Evolutionary conservation across 2,329 filamentous ascomycete genomes (phyloP).

Genomic region (Pochonia chlamydosporia): DNA sequence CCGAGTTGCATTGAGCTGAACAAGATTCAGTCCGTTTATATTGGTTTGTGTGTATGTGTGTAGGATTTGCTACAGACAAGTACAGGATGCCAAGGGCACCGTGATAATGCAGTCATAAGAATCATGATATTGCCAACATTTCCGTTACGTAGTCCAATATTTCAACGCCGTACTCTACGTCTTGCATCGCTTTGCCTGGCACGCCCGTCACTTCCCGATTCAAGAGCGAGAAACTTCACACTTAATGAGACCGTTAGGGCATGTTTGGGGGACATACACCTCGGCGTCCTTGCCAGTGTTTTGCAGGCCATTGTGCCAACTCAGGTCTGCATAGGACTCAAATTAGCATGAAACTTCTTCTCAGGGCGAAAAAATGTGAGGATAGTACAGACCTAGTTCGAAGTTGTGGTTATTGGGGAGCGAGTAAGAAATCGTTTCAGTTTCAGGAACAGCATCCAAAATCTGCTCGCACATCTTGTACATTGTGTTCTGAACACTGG

Average conservation of each 20-base stretch:
- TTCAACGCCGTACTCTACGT: background rate
- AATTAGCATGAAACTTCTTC: background rate
- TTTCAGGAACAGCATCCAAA: conserved; percentile 64
- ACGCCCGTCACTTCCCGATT: conserved; percentile 2
- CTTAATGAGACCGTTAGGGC: conserved; percentile 92
- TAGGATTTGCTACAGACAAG: background rate
- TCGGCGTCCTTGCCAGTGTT: conserved; percentile 95
- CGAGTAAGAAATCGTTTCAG: conserved; percentile 70
- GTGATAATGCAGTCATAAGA: background rate
- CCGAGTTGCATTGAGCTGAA: too few species aligned
- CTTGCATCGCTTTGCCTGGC: background rate
- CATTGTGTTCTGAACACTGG: conserved; percentile 96
- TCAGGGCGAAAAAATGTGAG: background rate
- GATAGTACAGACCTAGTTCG: conserved; percentile 58
- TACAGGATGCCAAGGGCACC: background rate
- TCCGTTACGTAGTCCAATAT: background rate
- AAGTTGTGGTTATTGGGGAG: conserved; percentile 99
- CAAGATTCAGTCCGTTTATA: too few species aligned
- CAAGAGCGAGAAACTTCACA: conserved; percentile 69
- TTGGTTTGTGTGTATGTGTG: background rate
- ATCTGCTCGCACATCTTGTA: conserved; percentile 97
- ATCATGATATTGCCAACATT: background rate
- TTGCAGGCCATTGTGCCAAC: conserved; percentile 92
- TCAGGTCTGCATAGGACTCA: conserved; percentile 58
- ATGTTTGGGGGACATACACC: conserved; percentile 87